A percentile compares a stretch with the other conserved stretches of the same genome.
These are phyloP conservation scores for Arachis stenosperma DNA, from an alignment of 306 rosid species.

Conservation along the genomic window DNA sequence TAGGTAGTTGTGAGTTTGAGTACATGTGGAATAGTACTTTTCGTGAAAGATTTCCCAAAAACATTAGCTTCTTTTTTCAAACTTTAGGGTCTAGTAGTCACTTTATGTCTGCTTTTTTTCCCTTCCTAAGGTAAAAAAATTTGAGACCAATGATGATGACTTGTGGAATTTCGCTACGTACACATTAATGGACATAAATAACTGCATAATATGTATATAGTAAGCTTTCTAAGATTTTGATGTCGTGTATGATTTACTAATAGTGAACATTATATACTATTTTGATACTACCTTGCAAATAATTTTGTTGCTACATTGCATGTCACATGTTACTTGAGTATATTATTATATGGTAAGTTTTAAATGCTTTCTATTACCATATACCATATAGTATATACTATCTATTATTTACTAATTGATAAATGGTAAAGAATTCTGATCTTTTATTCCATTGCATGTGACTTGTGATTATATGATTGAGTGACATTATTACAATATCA, in stretches of 20 bases:
- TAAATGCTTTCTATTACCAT: neutral
- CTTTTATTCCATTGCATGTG: neutral
- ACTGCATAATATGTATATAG: neutral
- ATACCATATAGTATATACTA: neutral
- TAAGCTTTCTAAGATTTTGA: neutral
- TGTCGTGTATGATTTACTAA: neutral
- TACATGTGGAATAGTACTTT: constrained; percentile 37
- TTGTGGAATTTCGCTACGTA: constrained; percentile 12
- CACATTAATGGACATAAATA: neutral
- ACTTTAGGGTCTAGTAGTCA: constrained; percentile 38
- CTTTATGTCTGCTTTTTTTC: constrained; percentile 25
- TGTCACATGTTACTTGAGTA: neutral
- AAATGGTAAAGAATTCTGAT: neutral
- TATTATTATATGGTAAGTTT: constrained; percentile 5
- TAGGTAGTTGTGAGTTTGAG: constrained; percentile 20
- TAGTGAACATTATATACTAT: neutral
- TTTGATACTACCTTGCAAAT: neutral
- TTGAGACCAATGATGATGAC: constrained; percentile 37
- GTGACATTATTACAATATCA: too few species aligned
- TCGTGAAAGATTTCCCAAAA: constrained; percentile 34
- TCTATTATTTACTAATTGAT: neutral
- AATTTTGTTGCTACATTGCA: neutral
- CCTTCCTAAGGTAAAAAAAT: constrained; percentile 35
- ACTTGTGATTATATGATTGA: neutral
- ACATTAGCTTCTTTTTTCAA: neutral